Conservation (phyloP, 1,284 basidiomycete species). For the Meira miltonrushii region DNA sequence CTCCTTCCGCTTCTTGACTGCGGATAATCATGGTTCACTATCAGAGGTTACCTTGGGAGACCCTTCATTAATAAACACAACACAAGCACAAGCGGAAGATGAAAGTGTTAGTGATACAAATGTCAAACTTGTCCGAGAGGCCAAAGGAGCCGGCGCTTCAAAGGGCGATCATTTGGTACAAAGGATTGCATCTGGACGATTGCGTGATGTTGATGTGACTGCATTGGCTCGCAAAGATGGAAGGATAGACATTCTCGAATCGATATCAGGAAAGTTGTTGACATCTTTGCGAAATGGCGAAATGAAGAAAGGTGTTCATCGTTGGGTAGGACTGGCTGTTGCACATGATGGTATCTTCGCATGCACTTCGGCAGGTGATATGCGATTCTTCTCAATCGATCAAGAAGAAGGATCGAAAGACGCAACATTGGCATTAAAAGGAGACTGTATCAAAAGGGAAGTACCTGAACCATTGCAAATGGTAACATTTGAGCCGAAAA, state of each 20-base stretch:
- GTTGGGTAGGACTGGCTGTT: conserved; percentile 37
- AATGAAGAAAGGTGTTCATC: conserved; percentile 39
- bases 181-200: too few species aligned
- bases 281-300: conserved; percentile 1
- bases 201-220: too few species aligned
- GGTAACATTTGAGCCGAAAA: conserved; percentile 24
- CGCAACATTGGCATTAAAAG: not conserved
- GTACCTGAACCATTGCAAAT: conserved; percentile 35
- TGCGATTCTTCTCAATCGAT: conserved; percentile 18
- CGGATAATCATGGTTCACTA: too few species aligned
- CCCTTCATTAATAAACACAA: too few species aligned
- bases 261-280: conserved; percentile 3
- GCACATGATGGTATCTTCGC: conserved; percentile 25
- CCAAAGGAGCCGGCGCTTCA: too few species aligned
- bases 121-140: too few species aligned
- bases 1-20: too few species aligned
- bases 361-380: conserved; percentile 29
- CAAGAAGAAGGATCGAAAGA: not conserved
- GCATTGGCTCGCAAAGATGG: conserved; percentile 37
- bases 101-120: too few species aligned
- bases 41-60: too few species aligned
- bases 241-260: conserved; percentile 27
- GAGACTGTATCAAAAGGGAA: conserved; percentile 9
- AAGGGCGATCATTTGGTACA: too few species aligned
- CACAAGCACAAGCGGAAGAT: too few species aligned